phyloP scores from a whole-genome alignment of 495 filamentous ascomycete species.

The Penicillium samsonianum region DNA sequence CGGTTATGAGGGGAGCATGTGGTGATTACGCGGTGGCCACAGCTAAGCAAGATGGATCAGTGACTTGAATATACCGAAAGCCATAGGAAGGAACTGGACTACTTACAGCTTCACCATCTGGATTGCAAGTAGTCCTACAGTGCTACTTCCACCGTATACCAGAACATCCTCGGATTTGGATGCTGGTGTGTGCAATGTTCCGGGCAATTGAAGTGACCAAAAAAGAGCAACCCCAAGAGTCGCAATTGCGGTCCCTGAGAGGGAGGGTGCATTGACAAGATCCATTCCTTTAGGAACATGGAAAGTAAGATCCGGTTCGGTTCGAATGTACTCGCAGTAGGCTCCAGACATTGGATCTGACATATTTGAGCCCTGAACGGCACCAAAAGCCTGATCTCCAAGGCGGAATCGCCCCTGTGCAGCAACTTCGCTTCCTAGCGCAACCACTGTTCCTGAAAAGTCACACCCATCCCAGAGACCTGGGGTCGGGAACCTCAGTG shows the following conservation, averaged over 20 bases:
- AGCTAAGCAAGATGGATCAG: constrained; percentile 16
- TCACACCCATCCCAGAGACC: constrained; percentile 46
- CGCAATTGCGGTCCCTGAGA: constrained; percentile 30
- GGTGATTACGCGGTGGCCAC: constrained; percentile 48
- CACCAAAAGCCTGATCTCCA: constrained; percentile 35
- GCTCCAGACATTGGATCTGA: constrained; percentile 34
- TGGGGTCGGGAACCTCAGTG: constrained; percentile 30
- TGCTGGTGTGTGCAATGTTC: constrained; percentile 27
- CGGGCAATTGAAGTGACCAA: constrained; percentile 32
- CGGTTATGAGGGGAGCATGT: constrained; percentile 61
- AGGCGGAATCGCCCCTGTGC: constrained; percentile 22
- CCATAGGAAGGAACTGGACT: background rate
- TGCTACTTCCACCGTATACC: constrained; percentile 48
- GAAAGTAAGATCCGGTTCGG: constrained; percentile 26
- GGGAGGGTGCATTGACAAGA: constrained; percentile 9
- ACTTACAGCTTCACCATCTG: constrained; percentile 44
- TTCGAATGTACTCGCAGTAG: constrained; percentile 37
- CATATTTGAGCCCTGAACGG: constrained; percentile 38
- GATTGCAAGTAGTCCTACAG: constrained; percentile 46
- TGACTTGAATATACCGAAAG: background rate
- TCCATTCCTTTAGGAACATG: constrained; percentile 20
- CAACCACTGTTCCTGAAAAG: constrained; percentile 44
- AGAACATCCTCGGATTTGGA: constrained; percentile 33
- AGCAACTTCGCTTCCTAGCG: constrained; percentile 23
- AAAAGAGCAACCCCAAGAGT: constrained; percentile 31